phyloP scores from a whole-genome alignment of 2,329 filamentous ascomycete genomes.

The Coniella lustricola region DNA sequence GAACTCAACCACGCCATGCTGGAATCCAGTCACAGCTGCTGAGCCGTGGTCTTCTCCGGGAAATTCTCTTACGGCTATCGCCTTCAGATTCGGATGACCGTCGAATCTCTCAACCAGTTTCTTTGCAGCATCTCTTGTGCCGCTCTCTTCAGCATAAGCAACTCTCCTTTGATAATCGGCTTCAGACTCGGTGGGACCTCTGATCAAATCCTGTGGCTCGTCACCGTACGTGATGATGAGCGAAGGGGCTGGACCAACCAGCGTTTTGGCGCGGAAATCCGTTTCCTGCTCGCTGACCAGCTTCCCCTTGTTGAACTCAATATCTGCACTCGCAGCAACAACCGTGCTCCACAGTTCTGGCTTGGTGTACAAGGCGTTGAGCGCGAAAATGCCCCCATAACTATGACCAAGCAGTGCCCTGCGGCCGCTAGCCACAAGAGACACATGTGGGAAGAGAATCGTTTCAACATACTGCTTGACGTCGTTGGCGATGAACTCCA shows the following conservation, averaged over 20 bases:
- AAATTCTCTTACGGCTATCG: neutral
- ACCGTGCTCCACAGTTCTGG: neutral
- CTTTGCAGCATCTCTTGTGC: neutral
- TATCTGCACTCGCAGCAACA: neutral
- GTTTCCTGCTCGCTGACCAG: neutral
- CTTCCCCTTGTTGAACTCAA: neutral
- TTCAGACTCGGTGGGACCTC: neutral
- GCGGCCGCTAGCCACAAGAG: neutral
- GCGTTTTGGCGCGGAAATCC: neutral
- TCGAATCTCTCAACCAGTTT: slow-evolving; percentile 1
- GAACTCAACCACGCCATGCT: slow-evolving; percentile 3
- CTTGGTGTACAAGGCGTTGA: slow-evolving; percentile 3
- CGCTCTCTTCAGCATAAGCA: neutral
- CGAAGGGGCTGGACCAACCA: neutral
- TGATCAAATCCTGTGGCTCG: neutral
- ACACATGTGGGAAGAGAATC: neutral
- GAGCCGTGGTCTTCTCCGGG: slow-evolving; percentile 2
- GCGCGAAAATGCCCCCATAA: slow-evolving; percentile 1
- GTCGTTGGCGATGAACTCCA: neutral
- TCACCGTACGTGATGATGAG: slow-evolving; percentile 2
- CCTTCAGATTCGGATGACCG: slow-evolving; percentile 2
- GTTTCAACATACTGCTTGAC: neutral
- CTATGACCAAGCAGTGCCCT: slow-evolving; percentile 3
- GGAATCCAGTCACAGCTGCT: neutral
- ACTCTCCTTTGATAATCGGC: neutral